Conservation (phyloP, 176 grass and related monocot genomes). For the Luzula sylvatica region DNA sequence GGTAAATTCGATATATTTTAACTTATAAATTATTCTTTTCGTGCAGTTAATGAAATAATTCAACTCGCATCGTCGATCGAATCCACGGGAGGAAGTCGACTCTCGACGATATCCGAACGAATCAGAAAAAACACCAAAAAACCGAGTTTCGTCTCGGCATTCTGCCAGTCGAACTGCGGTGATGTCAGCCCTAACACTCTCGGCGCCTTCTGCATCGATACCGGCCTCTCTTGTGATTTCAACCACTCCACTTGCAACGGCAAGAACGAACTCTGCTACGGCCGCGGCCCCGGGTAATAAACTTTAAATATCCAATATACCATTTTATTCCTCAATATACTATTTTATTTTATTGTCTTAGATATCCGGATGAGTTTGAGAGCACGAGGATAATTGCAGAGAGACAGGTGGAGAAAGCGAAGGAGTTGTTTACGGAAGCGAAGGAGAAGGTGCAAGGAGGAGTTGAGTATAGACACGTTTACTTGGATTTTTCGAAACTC, state of each 20-base stretch:
- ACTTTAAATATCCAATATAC: too few species aligned
- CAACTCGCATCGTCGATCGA: slow-evolving; percentile 65
- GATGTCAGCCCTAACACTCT: slow-evolving; percentile 98
- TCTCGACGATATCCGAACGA: slow-evolving; percentile 48
- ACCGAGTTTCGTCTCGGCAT: slow-evolving; percentile 86
- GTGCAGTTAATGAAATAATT: slow-evolving; percentile 56
- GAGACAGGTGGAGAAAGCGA: slow-evolving; percentile 76
- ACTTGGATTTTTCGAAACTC: slow-evolving; percentile 80
- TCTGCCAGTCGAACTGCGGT: slow-evolving; percentile 97
- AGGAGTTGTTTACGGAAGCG: slow-evolving; percentile 68
- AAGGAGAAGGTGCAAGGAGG: slow-evolving; percentile 70
- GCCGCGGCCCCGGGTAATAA: slow-evolving; percentile 77
- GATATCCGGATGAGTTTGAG: slow-evolving; percentile 94
- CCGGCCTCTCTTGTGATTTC: slow-evolving; percentile 84
- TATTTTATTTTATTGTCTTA: slow-evolving; percentile 30
- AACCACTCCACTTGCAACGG: slow-evolving; percentile 97
- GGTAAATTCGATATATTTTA: too few species aligned
- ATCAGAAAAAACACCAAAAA: slow-evolving; percentile 45
- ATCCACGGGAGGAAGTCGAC: slow-evolving; percentile 62
- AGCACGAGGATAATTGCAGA: slow-evolving; percentile 84
- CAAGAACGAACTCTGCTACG: slow-evolving; percentile 96
- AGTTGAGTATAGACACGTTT: slow-evolving; percentile 71
- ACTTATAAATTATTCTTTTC: background rate
- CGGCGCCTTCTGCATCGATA: slow-evolving; percentile 95
- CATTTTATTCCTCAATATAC: background rate